A percentile compares a stretch with the other conserved stretches of the same genome.
These are phyloP conservation scores for Myxozyma kluyveri DNA, from an alignment of 805 yeast genomes.

Conservation along the genomic window DNA sequence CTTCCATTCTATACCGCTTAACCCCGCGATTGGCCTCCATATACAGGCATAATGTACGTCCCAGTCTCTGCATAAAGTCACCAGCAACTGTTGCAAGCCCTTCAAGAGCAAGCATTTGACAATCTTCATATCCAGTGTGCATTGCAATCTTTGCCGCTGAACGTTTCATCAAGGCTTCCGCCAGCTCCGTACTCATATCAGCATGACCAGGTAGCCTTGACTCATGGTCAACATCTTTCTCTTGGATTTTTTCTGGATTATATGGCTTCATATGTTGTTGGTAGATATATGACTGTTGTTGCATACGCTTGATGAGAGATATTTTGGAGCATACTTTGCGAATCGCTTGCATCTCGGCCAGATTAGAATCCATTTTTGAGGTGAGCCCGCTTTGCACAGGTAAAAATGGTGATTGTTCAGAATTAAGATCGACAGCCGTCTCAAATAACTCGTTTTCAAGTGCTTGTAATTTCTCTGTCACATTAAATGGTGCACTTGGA, in stretches of 20 bases:
- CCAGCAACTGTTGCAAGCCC: conserved; percentile 81
- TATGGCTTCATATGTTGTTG: conserved; percentile 72
- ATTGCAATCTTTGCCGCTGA: conserved; percentile 75
- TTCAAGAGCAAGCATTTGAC: conserved; percentile 74
- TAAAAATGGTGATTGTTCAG: conserved; percentile 43
- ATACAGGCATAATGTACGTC: conserved; percentile 66
- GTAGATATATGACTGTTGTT: conserved; percentile 53
- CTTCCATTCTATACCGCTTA: conserved; percentile 40
- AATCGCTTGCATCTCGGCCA: conserved; percentile 79
- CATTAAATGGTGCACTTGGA: conserved; percentile 52
- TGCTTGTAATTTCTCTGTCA: conserved; percentile 4
- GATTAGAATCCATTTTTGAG: conserved; percentile 59
- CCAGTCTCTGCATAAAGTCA: conserved; percentile 70
- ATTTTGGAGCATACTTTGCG: conserved; percentile 86
- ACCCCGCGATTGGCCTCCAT: conserved; percentile 52
- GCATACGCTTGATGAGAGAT: conserved; percentile 84
- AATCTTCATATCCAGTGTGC: conserved; percentile 88
- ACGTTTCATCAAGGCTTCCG: conserved; percentile 63
- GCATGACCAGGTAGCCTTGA: conserved; percentile 66
- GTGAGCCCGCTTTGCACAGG: conserved; percentile 57
- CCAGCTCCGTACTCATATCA: conserved; percentile 58
- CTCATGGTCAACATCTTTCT: conserved; percentile 75
- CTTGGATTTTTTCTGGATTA: conserved; percentile 57
- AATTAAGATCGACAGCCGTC: conserved; percentile 32
- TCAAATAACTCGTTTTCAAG: conserved; percentile 25